Percentiles rank a stretch among this genome's conserved stretches.
Evolutionary conservation across 2,329 filamentous ascomycete species (phyloP).

Genomic region (Hymenoscyphus repandus): DNA sequence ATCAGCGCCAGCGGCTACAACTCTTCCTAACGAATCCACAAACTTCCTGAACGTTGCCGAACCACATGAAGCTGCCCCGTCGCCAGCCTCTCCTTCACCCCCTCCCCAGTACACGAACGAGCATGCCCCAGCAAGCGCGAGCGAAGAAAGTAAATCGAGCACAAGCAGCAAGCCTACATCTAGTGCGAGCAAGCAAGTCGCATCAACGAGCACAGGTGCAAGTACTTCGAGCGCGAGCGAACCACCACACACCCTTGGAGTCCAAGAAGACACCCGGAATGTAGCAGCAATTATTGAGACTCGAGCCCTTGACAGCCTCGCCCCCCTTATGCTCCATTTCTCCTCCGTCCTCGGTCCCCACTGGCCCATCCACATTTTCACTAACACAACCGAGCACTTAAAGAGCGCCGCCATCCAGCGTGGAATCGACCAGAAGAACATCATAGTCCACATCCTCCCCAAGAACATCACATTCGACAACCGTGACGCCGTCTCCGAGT

Average conservation of each 20-base stretch:
- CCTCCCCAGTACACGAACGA: too few species aligned
- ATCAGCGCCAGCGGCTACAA: too few species aligned
- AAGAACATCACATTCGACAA: slow-evolving; percentile 28
- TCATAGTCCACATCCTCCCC: slow-evolving; percentile 35
- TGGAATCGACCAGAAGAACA: slow-evolving; percentile 25
- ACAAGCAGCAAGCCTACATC: too few species aligned
- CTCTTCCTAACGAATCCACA: too few species aligned
- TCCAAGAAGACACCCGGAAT: slow-evolving; percentile 1
- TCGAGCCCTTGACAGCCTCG: slow-evolving; percentile 26
- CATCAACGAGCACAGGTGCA: too few species aligned
- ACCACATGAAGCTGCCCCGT: too few species aligned
- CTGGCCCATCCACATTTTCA: slow-evolving; percentile 39
- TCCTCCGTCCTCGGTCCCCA: slow-evolving; percentile 35
- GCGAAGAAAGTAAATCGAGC: too few species aligned
- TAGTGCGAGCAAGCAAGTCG: too few species aligned
- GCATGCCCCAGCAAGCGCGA: too few species aligned
- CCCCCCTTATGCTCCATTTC: slow-evolving; percentile 34
- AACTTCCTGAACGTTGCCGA: too few species aligned
- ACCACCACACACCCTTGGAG: neutral
- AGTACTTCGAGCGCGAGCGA: neutral
- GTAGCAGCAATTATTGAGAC: slow-evolving; percentile 33
- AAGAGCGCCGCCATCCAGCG: slow-evolving; percentile 32
- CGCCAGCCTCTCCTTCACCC: too few species aligned
- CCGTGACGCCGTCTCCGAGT: slow-evolving; percentile 29
- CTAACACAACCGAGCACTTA: slow-evolving; percentile 17